Conservation (phyloP, 306 rosid species). For the Purshia tridentata region DNA sequence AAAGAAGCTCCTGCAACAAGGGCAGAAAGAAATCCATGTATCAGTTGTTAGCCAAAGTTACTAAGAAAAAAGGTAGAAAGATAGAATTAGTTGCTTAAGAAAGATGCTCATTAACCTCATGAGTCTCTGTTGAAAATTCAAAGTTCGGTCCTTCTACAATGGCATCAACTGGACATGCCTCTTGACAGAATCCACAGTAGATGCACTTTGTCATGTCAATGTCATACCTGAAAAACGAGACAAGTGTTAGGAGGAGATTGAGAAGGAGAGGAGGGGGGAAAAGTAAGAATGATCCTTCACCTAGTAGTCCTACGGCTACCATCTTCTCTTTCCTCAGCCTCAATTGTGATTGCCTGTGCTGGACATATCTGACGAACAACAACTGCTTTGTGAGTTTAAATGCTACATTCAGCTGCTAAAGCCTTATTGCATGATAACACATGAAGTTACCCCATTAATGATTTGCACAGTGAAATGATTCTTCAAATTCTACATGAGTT, state of each 20-base stretch:
- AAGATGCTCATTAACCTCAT: conserved; percentile 60
- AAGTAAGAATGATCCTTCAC: conserved; percentile 37
- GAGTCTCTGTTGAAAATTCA: conserved; percentile 93
- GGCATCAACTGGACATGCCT: conserved; percentile 99
- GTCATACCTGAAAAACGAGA: conserved; percentile 70
- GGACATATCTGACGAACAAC: conserved; percentile 69
- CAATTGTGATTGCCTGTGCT: conserved; percentile 98
- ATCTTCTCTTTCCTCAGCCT: conserved; percentile 98
- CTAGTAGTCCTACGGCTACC: conserved; percentile 99
- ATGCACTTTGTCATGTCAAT: conserved; percentile 99
- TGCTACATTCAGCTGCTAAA: background rate
- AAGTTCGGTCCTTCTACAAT: conserved; percentile 99
- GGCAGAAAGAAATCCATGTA: background rate
- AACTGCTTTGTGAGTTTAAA: conserved; percentile 11
- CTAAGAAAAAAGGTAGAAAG: background rate
- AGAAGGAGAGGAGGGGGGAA: background rate
- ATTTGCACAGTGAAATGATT: background rate
- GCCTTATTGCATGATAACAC: background rate
- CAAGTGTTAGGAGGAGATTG: conserved; percentile 18
- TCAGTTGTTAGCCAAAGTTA: background rate
- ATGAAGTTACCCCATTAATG: background rate
- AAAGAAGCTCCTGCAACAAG: conserved; percentile 81
- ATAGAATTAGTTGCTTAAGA: conserved; percentile 1
- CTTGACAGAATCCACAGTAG: conserved; percentile 99
- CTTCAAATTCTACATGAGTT: background rate